phyloP scores from a whole-genome alignment of 257 asterid species.

The Jaltomata sinuosa region DNA sequence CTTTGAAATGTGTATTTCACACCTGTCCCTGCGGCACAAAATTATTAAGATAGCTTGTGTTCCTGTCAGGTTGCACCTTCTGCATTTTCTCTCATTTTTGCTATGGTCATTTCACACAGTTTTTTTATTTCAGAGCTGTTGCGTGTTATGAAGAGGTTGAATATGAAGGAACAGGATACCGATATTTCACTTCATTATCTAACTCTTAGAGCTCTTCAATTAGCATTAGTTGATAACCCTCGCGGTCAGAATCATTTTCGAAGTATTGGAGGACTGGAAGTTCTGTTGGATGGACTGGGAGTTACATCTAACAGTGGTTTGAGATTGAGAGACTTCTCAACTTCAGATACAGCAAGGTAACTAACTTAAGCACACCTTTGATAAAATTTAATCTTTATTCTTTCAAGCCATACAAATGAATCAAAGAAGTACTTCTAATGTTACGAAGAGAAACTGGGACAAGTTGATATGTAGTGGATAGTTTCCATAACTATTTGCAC shows the following conservation, averaged over 20 bases:
- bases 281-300: conserved; percentile 91
- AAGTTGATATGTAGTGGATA: neutral
- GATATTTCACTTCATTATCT: conserved; percentile 67
- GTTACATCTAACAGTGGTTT: conserved; percentile 52
- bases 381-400: neutral
- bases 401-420: neutral
- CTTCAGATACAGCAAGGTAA: conserved; percentile 43
- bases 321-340: conserved; percentile 34
- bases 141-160: conserved; percentile 87
- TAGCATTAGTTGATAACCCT: conserved; percentile 75
- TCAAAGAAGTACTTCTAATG: neutral
- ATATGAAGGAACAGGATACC: conserved; percentile 80
- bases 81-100: neutral
- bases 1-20: neutral
- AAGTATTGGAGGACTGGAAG: conserved; percentile 98
- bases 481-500: neutral
- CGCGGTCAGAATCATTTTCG: conserved; percentile 99
- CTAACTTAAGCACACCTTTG: neutral
- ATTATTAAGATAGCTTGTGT: neutral
- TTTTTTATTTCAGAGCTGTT: conserved; percentile 54
- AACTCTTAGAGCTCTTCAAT: conserved; percentile 80
- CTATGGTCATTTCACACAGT: neutral
- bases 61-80: neutral
- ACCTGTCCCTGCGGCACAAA: neutral
- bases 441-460: neutral